These are phyloP conservation scores for Chimonanthus praecox DNA, from an alignment of 164 flowering plant genomes.

Conservation along the genomic window DNA sequence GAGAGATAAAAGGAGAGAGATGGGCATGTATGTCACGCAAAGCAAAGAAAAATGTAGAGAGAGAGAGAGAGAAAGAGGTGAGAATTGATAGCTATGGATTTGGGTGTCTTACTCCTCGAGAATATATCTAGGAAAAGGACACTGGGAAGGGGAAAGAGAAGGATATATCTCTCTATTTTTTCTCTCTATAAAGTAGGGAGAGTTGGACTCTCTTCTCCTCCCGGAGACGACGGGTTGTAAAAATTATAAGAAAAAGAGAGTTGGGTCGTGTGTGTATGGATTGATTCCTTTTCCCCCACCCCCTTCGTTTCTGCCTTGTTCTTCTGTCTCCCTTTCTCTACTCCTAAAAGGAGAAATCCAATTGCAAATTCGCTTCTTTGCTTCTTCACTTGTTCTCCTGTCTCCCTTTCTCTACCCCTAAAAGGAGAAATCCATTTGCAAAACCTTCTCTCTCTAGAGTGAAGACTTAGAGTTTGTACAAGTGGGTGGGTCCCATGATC, in stretches of 20 bases:
- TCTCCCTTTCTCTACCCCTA: conserved; percentile 5
- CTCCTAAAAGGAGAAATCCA: not conserved
- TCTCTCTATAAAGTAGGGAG: conserved; percentile 17
- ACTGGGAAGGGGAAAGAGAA: conserved; percentile 17
- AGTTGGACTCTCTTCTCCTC: conserved; percentile 20
- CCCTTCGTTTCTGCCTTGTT: conserved; percentile 30
- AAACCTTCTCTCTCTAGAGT: too few species aligned
- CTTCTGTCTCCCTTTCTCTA: not conserved
- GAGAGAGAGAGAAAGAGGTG: conserved; percentile 15
- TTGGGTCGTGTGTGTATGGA: conserved; percentile 19
- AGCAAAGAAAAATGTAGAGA: conserved; percentile 5
- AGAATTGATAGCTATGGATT: conserved; percentile 23
- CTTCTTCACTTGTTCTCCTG: not conserved
- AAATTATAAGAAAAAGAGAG: conserved; percentile 1
- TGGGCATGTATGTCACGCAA: not conserved
- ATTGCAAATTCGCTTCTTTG: not conserved
- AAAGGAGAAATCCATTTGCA: too few species aligned
- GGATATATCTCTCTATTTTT: conserved; percentile 19
- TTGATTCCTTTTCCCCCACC: conserved; percentile 48
- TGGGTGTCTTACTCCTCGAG: conserved; percentile 33
- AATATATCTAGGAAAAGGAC: conserved; percentile 78
- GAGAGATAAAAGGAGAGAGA: conserved; percentile 16
- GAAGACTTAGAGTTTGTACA: too few species aligned
- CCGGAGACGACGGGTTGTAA: conserved; percentile 67
- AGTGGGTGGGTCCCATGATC: too few species aligned